Evolutionary conservation across 495 filamentous ascomycete species (phyloP).

Genomic region (Lasiosphaeria hispida): DNA sequence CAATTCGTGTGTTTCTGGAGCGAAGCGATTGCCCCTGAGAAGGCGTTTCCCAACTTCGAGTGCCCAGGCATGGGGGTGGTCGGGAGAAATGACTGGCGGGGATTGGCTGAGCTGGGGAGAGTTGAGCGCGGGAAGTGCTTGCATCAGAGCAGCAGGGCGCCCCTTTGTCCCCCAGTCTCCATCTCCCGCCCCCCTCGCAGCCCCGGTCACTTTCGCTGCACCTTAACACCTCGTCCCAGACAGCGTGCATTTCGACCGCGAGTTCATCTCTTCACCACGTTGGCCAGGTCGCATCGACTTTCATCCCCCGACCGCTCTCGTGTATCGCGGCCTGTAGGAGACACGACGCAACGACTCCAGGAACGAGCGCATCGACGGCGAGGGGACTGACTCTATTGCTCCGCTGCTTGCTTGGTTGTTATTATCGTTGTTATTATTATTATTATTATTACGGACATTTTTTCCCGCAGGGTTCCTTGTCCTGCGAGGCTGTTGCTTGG

Average conservation of each 20-base stretch:
- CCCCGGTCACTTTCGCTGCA: slow-evolving; percentile 5
- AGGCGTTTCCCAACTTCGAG: not conserved
- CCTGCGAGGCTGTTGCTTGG: slow-evolving; percentile 8
- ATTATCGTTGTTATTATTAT: not conserved
- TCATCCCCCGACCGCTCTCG: not conserved
- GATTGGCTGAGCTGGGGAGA: slow-evolving; percentile 4
- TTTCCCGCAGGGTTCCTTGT: not conserved
- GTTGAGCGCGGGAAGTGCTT: slow-evolving; percentile 1
- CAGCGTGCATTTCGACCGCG: too few species aligned
- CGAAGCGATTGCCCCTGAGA: not conserved
- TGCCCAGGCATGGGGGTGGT: not conserved
- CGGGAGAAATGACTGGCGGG: slow-evolving; percentile 1
- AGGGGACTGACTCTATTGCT: not conserved
- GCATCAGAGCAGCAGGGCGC: not conserved
- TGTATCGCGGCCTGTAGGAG: not conserved
- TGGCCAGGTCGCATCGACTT: not conserved
- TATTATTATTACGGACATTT: not conserved
- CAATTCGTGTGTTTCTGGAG: too few species aligned
- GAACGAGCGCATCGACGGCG: not conserved
- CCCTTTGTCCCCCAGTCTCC: not conserved
- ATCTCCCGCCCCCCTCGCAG: slow-evolving; percentile 9
- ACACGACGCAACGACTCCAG: too few species aligned
- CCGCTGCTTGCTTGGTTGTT: not conserved
- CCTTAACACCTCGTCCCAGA: not conserved
- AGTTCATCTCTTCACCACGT: not conserved